Evolutionary conservation across 2,329 filamentous ascomycete genomes (phyloP).

Genomic region (Neonectria sp.): DNA sequence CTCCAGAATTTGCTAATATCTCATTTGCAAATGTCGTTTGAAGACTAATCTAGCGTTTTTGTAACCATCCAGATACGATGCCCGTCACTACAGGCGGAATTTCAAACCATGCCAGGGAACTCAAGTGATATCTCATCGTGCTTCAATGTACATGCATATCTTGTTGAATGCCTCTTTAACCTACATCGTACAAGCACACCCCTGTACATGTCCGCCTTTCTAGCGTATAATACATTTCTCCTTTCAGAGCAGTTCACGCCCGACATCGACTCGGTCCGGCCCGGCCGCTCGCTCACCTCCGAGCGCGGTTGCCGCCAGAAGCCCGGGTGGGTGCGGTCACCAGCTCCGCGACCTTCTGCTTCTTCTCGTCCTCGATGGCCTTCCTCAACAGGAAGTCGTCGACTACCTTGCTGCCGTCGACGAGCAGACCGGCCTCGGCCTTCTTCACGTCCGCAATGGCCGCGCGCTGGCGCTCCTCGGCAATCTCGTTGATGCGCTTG

Average conservation of each 20-base stretch:
- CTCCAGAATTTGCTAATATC: not conserved
- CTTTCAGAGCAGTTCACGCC: slow-evolving; percentile 1
- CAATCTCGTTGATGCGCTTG: slow-evolving; percentile 76
- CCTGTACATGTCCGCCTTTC: slow-evolving; percentile 43
- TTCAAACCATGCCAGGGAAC: not conserved
- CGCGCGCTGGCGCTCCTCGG: slow-evolving; percentile 68
- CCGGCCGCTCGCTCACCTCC: slow-evolving; percentile 37
- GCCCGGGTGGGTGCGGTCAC: slow-evolving; percentile 44
- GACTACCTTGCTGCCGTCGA: slow-evolving; percentile 71
- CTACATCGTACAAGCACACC: slow-evolving; percentile 46
- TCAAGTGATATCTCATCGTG: slow-evolving; percentile 12
- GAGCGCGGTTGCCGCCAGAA: slow-evolving; percentile 37
- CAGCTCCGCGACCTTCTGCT: slow-evolving; percentile 52
- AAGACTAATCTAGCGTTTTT: not conserved
- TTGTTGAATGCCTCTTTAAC: slow-evolving; percentile 40
- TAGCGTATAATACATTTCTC: slow-evolving; percentile 46
- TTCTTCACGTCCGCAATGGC: slow-evolving; percentile 69
- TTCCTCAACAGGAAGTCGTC: slow-evolving; percentile 54
- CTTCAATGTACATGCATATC: slow-evolving; percentile 42
- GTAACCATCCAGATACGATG: not conserved
- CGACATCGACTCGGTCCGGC: not conserved
- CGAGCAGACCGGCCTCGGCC: slow-evolving; percentile 66
- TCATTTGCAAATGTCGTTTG: not conserved
- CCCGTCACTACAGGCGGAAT: not conserved
- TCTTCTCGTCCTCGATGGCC: slow-evolving; percentile 52